These are phyloP conservation scores for Colletotrichum liriopes DNA, from an alignment of 2,329 filamentous ascomycete genomes.

Conservation along the genomic window DNA sequence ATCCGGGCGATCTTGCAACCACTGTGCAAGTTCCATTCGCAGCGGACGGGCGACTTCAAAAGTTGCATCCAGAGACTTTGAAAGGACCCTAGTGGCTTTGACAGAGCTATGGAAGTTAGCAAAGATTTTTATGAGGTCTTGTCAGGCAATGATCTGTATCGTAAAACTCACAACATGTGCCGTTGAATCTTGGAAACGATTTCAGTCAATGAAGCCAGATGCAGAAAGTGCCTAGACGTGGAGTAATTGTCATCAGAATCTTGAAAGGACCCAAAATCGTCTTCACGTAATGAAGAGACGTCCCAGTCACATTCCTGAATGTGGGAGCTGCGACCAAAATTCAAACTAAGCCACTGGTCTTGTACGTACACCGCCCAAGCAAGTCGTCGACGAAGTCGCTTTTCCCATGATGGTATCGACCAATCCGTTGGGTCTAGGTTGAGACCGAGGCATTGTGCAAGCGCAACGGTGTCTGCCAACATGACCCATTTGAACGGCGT, in stretches of 20 bases:
- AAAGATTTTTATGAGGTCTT: too few relatives aligned
- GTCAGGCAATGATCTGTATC: fast-evolving
- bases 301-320: slow-evolving; percentile 38
- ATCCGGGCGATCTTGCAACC: slow-evolving; percentile 20
- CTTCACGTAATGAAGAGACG: neutral
- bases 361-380: slow-evolving; percentile 33
- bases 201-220: slow-evolving; percentile 20
- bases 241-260: neutral
- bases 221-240: slow-evolving; percentile 19
- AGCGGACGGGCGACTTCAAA: slow-evolving; percentile 30
- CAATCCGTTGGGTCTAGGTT: slow-evolving; percentile 27
- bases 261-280: slow-evolving; percentile 2
- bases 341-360: slow-evolving; percentile 31
- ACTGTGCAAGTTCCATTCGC: slow-evolving; percentile 30
- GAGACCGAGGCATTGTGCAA: slow-evolving; percentile 26
- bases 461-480: slow-evolving; percentile 31
- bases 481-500: slow-evolving; percentile 40
- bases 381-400: slow-evolving; percentile 23
- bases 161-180: slow-evolving; percentile 25
- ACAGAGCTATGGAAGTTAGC: slow-evolving; percentile 18
- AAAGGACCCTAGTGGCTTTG: slow-evolving; percentile 13
- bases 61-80: slow-evolving; percentile 22
- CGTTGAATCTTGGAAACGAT: slow-evolving; percentile 35
- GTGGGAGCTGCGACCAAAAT: slow-evolving; percentile 30
- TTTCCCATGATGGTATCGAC: slow-evolving; percentile 33